Conservation (phyloP, 768 basidiomycete genomes). For the Hygrocybe punicea region DNA sequence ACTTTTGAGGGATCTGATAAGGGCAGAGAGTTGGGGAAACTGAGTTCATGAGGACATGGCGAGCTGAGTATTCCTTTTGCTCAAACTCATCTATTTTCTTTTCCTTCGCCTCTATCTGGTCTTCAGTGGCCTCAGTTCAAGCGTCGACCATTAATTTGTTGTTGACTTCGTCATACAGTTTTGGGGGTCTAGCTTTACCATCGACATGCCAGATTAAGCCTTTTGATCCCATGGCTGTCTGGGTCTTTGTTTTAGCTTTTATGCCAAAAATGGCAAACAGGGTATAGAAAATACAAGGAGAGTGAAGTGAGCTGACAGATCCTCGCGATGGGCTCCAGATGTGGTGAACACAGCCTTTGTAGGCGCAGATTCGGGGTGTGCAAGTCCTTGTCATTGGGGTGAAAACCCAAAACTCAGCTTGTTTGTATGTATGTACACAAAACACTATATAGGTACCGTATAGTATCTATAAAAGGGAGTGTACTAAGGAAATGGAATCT, state of each 20-base stretch:
- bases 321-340: no score
- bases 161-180: not conserved
- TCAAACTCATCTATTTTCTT: not conserved
- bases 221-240: not conserved
- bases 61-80: not conserved
- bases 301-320: no score
- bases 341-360: no score
- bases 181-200: not conserved
- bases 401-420: no score
- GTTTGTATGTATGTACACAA: no score
- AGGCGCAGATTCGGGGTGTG: no score
- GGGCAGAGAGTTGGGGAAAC: not conserved
- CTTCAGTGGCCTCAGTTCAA: not conserved
- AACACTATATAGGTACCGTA: no score
- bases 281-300: no score
- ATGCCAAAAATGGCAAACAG: no score
- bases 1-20: not conserved
- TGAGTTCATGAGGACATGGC: not conserved
- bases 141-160: not conserved
- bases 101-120: not conserved
- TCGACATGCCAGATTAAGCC: not conserved
- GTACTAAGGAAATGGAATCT: no score
- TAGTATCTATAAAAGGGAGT: no score
- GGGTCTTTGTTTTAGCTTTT: not conserved
- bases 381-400: no score